Conservation (phyloP, 495 filamentous ascomycete genomes). For the Tuber microsphaerosporum region DNA sequence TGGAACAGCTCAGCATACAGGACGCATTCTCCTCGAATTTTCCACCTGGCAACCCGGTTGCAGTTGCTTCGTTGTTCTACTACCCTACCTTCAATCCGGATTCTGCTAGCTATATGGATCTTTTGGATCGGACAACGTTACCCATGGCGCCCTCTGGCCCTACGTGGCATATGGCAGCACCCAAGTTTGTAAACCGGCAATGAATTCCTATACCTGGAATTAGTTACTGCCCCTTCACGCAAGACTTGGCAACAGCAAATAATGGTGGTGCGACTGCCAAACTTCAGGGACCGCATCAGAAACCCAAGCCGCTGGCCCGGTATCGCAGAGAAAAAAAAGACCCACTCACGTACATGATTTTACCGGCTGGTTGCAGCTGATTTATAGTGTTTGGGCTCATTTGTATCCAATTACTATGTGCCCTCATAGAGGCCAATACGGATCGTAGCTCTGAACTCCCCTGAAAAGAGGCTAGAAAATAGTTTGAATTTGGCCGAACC, state of each 20-base stretch:
- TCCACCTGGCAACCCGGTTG: not conserved
- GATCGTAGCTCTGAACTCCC: not conserved
- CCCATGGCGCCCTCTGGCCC: not conserved
- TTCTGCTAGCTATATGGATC: not conserved
- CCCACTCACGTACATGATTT: not conserved
- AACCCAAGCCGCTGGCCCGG: not conserved
- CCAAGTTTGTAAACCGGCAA: not conserved
- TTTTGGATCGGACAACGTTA: not conserved
- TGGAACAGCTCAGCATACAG: not conserved
- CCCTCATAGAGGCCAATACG: not conserved
- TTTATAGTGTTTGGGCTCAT: not conserved
- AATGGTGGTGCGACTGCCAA: not conserved
- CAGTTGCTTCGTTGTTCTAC: not conserved
- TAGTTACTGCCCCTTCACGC: not conserved
- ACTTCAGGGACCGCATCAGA: not conserved
- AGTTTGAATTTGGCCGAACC: not conserved
- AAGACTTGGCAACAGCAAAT: not conserved
- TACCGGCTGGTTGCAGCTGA: constrained; percentile 4
- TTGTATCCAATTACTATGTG: not conserved
- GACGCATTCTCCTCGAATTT: not conserved
- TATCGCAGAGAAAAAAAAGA: not conserved
- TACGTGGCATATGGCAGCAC: constrained; percentile 1
- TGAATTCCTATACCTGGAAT: not conserved
- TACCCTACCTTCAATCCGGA: not conserved
- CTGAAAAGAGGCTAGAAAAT: not conserved